These are phyloP conservation scores for Spathaspora arborariae DNA, from an alignment of 805 yeast species.

Conservation along the genomic window DNA sequence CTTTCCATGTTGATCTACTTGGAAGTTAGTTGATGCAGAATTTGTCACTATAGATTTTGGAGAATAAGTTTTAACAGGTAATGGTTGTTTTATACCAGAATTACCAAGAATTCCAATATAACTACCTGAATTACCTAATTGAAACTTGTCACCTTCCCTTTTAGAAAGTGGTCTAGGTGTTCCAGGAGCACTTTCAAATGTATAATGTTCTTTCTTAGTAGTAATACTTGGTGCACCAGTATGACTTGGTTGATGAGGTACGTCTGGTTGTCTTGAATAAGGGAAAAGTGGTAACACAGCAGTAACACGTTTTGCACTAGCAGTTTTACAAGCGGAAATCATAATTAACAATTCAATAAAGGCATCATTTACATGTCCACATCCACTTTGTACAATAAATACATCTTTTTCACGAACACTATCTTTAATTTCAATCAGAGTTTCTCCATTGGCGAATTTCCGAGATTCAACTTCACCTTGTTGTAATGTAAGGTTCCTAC, in stretches of 20 bases:
- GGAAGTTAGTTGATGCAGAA: slow-evolving; percentile 28
- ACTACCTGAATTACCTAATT: slow-evolving; percentile 5
- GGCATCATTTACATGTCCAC: slow-evolving; percentile 84
- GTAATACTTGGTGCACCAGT: slow-evolving; percentile 63
- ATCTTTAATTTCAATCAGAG: slow-evolving; percentile 78
- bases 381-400: slow-evolving; percentile 81
- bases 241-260: slow-evolving; percentile 64
- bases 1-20: slow-evolving; percentile 34
- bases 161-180: slow-evolving; percentile 44
- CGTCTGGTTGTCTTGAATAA: slow-evolving; percentile 93
- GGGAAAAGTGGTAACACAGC: slow-evolving; percentile 94
- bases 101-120: neutral
- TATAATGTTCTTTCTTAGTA: slow-evolving; percentile 34
- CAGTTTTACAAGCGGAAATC: slow-evolving; percentile 89
- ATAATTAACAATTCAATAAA: slow-evolving; percentile 78
- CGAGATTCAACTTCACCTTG: slow-evolving; percentile 63
- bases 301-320: slow-evolving; percentile 83
- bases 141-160: slow-evolving; percentile 8
- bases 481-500: slow-evolving; percentile 71
- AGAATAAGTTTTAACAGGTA: slow-evolving; percentile 7
- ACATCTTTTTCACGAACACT: slow-evolving; percentile 97
- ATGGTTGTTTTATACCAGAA: slow-evolving; percentile 6
- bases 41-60: slow-evolving; percentile 29
- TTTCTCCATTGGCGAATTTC: slow-evolving; percentile 86
- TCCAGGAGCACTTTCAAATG: slow-evolving; percentile 50